These are phyloP conservation scores for Talaromyces pinophilus DNA, from an alignment of 2,329 filamentous ascomycete species.

Conservation along the genomic window DNA sequence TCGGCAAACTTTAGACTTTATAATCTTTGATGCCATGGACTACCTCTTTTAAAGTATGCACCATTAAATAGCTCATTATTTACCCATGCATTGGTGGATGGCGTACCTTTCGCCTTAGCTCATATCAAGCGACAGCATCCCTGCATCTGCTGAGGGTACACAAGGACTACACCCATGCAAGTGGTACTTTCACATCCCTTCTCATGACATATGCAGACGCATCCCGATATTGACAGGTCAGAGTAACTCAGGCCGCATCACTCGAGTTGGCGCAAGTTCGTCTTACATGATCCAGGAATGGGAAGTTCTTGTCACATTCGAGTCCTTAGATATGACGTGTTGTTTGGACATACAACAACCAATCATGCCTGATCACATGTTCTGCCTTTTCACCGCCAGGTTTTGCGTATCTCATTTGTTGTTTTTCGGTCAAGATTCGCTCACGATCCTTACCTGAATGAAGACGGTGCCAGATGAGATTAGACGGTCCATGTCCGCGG, in stretches of 20 bases:
- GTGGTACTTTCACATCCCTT: background rate
- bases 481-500: constrained; percentile 7
- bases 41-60: background rate
- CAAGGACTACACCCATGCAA: constrained; percentile 1
- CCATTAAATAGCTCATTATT: background rate
- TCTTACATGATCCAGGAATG: constrained; percentile 8
- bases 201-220: background rate
- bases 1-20: constrained; percentile 7
- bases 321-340: constrained; percentile 5
- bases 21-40: background rate
- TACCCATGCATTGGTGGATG: background rate
- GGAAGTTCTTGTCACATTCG: background rate
- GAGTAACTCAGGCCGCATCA: constrained; percentile 5
- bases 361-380: constrained; percentile 1
- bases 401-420: background rate
- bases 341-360: background rate
- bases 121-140: constrained; percentile 7
- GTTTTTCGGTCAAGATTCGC: background rate
- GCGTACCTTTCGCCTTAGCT: constrained; percentile 2
- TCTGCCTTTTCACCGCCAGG: constrained; percentile 14
- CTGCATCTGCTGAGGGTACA: constrained; percentile 1
- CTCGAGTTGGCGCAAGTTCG: constrained; percentile 2
- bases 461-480: constrained; percentile 12
- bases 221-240: constrained; percentile 8
- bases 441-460: background rate